A percentile compares a stretch with the other conserved stretches of the same genome.
phyloP scores from a whole-genome alignment of 2,329 filamentous ascomycete species.

The Stagonosporopsis tanaceti region DNA sequence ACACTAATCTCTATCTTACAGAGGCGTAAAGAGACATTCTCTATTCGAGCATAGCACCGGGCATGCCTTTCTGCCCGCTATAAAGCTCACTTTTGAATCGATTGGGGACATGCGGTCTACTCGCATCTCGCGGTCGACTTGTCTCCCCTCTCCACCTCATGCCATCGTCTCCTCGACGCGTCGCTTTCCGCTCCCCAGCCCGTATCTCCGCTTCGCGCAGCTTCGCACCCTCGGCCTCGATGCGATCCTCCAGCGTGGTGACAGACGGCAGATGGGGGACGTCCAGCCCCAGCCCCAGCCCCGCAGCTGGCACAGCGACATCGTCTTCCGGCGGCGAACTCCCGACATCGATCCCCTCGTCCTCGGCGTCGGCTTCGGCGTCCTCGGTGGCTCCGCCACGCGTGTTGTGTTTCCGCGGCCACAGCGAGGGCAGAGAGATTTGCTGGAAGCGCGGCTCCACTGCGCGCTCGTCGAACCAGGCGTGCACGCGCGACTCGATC shows the following conservation, averaged over 20 bases:
- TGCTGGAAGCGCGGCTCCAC: constrained; percentile 89
- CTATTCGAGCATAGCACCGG: constrained; percentile 41
- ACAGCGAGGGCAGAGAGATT: constrained; percentile 81
- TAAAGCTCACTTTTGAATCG: constrained; percentile 27
- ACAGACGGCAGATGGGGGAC: background rate
- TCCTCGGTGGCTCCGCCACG: constrained; percentile 69
- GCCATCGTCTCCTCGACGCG: constrained; percentile 20
- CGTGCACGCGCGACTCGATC: constrained; percentile 79
- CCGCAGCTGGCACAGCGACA: constrained; percentile 12
- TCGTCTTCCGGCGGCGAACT: constrained; percentile 12
- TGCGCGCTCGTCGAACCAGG: constrained; percentile 87
- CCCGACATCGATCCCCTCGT: constrained; percentile 20
- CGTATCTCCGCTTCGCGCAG: constrained; percentile 48
- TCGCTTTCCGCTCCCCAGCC: constrained; percentile 36
- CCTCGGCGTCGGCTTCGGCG: constrained; percentile 29
- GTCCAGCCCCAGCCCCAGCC: background rate
- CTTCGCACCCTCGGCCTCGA: constrained; percentile 47
- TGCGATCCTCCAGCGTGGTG: constrained; percentile 12
- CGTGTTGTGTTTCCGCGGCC: constrained; percentile 86
- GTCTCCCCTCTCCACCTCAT: constrained; percentile 41
- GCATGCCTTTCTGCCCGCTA: constrained; percentile 40
- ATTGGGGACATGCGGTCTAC: constrained; percentile 23
- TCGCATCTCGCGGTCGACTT: constrained; percentile 2
- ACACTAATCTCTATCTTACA: constrained; percentile 1
- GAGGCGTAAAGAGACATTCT: background rate